Evolutionary conservation across 441 rosid genomes (phyloP).

Genomic region (Pelargonium myrrhifolium): DNA sequence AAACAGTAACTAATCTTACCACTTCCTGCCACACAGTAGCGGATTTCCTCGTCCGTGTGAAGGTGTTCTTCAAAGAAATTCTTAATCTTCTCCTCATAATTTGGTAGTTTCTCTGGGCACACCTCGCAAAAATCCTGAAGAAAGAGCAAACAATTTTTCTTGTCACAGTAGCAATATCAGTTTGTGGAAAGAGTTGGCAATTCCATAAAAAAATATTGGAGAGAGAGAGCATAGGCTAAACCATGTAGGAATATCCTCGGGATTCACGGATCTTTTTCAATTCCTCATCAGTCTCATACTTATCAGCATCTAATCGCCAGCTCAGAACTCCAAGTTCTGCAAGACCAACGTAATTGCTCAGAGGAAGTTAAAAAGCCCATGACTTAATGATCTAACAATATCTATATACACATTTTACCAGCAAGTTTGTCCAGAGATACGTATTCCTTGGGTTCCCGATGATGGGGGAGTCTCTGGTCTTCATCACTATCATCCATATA

Average conservation of each 20-base stretch:
- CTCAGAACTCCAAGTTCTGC: slow-evolving; percentile 81
- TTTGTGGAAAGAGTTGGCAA: background rate
- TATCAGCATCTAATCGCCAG: slow-evolving; percentile 87
- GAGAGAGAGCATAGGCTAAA: slow-evolving; percentile 20
- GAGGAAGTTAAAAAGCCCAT: background rate
- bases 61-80: slow-evolving; percentile 81
- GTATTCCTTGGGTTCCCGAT: slow-evolving; percentile 63
- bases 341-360: slow-evolving; percentile 17
- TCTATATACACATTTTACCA: slow-evolving; percentile 26
- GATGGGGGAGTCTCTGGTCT: slow-evolving; percentile 87
- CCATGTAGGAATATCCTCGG: slow-evolving; percentile 85
- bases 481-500: slow-evolving; percentile 74
- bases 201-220: background rate
- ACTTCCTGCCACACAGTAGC: slow-evolving; percentile 83
- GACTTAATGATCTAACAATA: background rate
- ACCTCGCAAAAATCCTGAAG: slow-evolving; percentile 78
- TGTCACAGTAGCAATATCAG: background rate
- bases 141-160: background rate
- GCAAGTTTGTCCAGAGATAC: slow-evolving; percentile 65
- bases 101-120: slow-evolving; percentile 79
- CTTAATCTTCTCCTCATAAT: slow-evolving; percentile 77
- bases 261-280: slow-evolving; percentile 74
- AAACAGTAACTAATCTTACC: slow-evolving; percentile 32
- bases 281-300: slow-evolving; percentile 68
- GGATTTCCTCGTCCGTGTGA: slow-evolving; percentile 93